Percentiles rank a stretch among this genome's conserved stretches.
Evolutionary conservation across 208 protist genomes (phyloP).

Genomic region (Leishmania guyanensis): DNA sequence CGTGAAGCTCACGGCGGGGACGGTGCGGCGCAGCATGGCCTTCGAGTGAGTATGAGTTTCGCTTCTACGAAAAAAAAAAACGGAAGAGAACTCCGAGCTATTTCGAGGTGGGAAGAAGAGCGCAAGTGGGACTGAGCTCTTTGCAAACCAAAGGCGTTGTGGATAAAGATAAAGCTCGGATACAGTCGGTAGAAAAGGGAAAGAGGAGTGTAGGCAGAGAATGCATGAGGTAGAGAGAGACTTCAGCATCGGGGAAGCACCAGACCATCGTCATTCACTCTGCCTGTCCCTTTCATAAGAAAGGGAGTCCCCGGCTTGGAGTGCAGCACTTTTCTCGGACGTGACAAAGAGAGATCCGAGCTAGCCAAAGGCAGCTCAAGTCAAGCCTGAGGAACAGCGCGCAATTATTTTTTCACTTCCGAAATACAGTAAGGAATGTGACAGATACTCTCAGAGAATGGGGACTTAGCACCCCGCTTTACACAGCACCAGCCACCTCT

Average conservation of each 20-base stretch:
- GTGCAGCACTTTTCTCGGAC: neutral
- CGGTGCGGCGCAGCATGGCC: constrained; percentile 74
- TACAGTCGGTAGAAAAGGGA: neutral
- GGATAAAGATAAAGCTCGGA: neutral
- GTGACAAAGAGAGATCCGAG: neutral
- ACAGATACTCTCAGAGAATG: neutral
- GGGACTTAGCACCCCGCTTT: neutral
- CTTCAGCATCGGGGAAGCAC: neutral
- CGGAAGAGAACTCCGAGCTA: neutral
- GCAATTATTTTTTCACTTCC: neutral
- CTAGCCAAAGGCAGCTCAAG: neutral
- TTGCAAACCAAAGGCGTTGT: neutral
- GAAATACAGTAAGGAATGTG: neutral
- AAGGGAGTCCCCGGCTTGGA: neutral
- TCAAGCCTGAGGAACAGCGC: neutral
- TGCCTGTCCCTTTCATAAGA: neutral
- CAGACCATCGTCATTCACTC: neutral
- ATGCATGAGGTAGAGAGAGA: neutral
- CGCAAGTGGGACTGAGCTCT: neutral
- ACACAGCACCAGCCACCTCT: neutral
- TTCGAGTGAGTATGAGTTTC: neutral
- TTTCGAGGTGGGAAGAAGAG: neutral
- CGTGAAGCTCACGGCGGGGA: constrained; percentile 82
- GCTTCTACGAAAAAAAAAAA: constrained; percentile 17
- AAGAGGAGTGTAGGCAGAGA: constrained; percentile 3